phyloP scores from a whole-genome alignment of 1,139 yeast genomes.

The Maudiozyma humilis region DNA sequence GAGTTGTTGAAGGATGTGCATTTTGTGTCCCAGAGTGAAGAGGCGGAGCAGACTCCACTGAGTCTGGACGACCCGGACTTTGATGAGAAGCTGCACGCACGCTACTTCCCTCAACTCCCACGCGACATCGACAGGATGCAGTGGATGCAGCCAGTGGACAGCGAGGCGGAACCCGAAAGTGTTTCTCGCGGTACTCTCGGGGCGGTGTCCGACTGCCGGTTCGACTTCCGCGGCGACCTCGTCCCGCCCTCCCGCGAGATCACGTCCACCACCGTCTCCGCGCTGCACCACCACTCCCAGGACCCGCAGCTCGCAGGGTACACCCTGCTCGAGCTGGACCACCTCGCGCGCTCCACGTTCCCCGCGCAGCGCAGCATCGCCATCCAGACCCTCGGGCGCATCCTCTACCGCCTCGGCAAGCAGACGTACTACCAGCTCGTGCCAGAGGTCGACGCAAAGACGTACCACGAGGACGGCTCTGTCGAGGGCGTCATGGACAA shows the following conservation, averaged over 20 bases:
- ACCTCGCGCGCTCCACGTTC: slow-evolving; percentile 66
- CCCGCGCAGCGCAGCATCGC: slow-evolving; percentile 84
- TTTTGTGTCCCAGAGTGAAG: slow-evolving; percentile 49
- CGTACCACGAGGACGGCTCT: slow-evolving; percentile 36
- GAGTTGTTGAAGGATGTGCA: slow-evolving; percentile 46
- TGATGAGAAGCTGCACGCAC: slow-evolving; percentile 67
- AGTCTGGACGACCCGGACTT: slow-evolving; percentile 72
- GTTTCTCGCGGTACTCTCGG: no score
- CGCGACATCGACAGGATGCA: slow-evolving; percentile 72
- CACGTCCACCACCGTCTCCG: slow-evolving; percentile 48
- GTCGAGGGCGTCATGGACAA: slow-evolving; percentile 34
- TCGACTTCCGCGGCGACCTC: slow-evolving; percentile 78
- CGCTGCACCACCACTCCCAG: slow-evolving; percentile 87
- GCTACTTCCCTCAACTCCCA: slow-evolving; percentile 84
- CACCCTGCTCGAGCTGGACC: slow-evolving; percentile 74
- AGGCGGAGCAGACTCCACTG: slow-evolving; percentile 32
- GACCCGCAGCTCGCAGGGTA: slow-evolving; percentile 90
- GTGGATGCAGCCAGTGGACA: slow-evolving; percentile 77
- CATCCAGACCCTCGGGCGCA: slow-evolving; percentile 77
- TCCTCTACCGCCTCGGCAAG: slow-evolving; percentile 70
- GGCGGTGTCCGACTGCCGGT: slow-evolving; percentile 72
- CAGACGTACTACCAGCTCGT: slow-evolving; percentile 46
- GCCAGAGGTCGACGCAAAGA: slow-evolving; percentile 37
- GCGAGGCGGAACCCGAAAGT: slow-evolving; percentile 36
- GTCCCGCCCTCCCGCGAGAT: slow-evolving; percentile 45